phyloP scores from a whole-genome alignment of 192 early-diverging fungal genomes.

The Diversispora epigaea region DNA sequence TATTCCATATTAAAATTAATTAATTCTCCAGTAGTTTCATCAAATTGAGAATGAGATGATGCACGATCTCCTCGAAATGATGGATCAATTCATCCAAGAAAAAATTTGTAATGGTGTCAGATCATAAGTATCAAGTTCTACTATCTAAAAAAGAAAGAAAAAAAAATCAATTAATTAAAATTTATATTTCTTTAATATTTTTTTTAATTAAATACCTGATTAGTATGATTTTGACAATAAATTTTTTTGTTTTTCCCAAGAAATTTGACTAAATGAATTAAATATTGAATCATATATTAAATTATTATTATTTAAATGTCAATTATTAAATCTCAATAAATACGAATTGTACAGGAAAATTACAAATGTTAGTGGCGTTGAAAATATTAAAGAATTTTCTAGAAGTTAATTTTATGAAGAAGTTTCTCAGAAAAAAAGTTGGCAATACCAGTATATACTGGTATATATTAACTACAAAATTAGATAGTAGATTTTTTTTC shows the following conservation, averaged over 20 bases:
- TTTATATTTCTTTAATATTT: too few relatives aligned
- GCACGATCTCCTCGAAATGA: slow-evolving; percentile 63
- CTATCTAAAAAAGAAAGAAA: slow-evolving; percentile 41
- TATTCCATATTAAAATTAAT: slow-evolving; percentile 75
- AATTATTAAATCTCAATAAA: background rate
- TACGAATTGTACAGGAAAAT: too few relatives aligned
- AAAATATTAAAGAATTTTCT: too few relatives aligned
- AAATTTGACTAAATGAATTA: slow-evolving; percentile 52
- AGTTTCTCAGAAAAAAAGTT: too few relatives aligned
- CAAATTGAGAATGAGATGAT: slow-evolving; percentile 70
- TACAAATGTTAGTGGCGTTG: too few relatives aligned
- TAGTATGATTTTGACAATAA: slow-evolving; percentile 68
- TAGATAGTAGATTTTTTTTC: too few relatives aligned
- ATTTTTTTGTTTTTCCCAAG: slow-evolving; percentile 59
- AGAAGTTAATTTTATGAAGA: too few relatives aligned
- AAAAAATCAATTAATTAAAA: slow-evolving; percentile 9
- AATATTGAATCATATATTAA: background rate
- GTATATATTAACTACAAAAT: too few relatives aligned
- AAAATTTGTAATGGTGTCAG: slow-evolving; percentile 60
- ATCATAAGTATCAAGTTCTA: slow-evolving; percentile 66
- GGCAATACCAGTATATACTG: too few relatives aligned
- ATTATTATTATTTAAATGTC: too few relatives aligned
- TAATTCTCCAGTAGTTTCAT: slow-evolving; percentile 67
- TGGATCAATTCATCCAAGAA: slow-evolving; percentile 63
- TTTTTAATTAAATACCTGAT: slow-evolving; percentile 44